These are phyloP conservation scores for Calamus simplicifolius DNA, from an alignment of 176 grass and related monocot genomes.

Conservation along the genomic window DNA sequence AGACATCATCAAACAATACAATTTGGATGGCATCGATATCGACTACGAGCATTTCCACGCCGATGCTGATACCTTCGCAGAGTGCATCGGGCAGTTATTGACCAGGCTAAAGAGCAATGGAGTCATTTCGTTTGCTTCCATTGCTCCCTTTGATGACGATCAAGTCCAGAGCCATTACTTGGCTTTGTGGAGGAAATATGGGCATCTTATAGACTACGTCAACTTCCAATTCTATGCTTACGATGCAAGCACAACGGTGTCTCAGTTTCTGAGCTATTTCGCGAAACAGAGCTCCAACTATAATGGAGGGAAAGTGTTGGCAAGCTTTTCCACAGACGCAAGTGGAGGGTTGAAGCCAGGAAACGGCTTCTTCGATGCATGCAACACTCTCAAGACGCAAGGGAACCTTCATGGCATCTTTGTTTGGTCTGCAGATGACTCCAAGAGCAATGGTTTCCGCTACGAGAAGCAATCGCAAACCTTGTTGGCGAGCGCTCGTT, in stretches of 20 bases:
- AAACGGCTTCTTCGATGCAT: slow-evolving; percentile 43
- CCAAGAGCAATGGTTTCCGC: slow-evolving; percentile 6
- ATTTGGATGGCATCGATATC: slow-evolving; percentile 36
- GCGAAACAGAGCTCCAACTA: slow-evolving; percentile 31
- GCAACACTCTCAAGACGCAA: slow-evolving; percentile 16
- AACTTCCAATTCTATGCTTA: slow-evolving; percentile 65
- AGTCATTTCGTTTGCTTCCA: slow-evolving; percentile 38
- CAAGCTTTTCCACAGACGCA: slow-evolving; percentile 21
- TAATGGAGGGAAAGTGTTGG: slow-evolving; percentile 22
- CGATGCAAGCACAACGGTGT: slow-evolving; percentile 23
- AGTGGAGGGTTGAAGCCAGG: slow-evolving; percentile 3
- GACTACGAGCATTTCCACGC: slow-evolving; percentile 49
- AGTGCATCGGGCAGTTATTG: slow-evolving; percentile 38
- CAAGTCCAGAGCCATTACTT: slow-evolving; percentile 29
- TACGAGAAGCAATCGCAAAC: slow-evolving; percentile 26
- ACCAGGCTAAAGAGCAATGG: slow-evolving; percentile 15
- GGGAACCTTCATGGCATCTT: slow-evolving; percentile 32
- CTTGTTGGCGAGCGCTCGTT: slow-evolving; percentile 16
- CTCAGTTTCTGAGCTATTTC: slow-evolving; percentile 30
- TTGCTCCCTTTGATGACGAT: slow-evolving; percentile 33
- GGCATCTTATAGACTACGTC: slow-evolving; percentile 29
- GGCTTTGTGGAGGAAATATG: slow-evolving; percentile 27
- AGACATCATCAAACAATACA: slow-evolving; percentile 13
- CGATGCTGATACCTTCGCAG: slow-evolving; percentile 25
- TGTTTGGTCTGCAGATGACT: slow-evolving; percentile 29